These are phyloP conservation scores for Lentinula sp. DNA, from an alignment of 768 basidiomycete species.

Conservation along the genomic window DNA sequence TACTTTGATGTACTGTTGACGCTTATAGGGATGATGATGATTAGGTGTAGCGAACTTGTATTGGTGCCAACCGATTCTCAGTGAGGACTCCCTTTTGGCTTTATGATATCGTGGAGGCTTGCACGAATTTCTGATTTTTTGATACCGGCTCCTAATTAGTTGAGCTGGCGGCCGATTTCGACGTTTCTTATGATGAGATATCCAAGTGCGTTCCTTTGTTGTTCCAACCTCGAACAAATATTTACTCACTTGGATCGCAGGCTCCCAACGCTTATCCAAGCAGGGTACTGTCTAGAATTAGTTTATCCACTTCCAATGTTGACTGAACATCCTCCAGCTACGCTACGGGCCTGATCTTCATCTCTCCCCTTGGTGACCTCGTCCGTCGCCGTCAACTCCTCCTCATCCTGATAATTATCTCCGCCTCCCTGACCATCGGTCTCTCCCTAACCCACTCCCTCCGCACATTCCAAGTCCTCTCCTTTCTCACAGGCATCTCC, in stretches of 20 bases:
- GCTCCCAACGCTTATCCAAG: constrained; percentile 62
- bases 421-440: constrained; percentile 62
- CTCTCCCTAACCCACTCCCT: constrained; percentile 58
- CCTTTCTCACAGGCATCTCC: constrained; percentile 63
- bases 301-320: neutral
- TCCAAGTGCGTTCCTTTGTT: constrained; percentile 28
- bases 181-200: constrained; percentile 31
- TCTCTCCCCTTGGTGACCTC: constrained; percentile 84
- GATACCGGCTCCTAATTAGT: constrained; percentile 19
- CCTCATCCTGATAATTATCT: constrained; percentile 47
- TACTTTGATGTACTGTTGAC: neutral
- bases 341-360: constrained; percentile 63
- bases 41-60: constrained; percentile 69
- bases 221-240: neutral
- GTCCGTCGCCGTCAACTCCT: constrained; percentile 70
- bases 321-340: constrained; percentile 17
- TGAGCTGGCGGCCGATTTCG: constrained; percentile 34
- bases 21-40: neutral
- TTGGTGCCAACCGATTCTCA: constrained; percentile 77
- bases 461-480: constrained; percentile 56
- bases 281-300: constrained; percentile 38
- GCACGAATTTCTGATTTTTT: too few relatives aligned
- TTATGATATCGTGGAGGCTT: too few relatives aligned
- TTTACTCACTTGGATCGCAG: neutral
- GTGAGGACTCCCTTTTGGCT: constrained; percentile 26